Base-by-base conservation (phyloP, 75 land plant genomes). In the Larix kaempferi region DNA sequence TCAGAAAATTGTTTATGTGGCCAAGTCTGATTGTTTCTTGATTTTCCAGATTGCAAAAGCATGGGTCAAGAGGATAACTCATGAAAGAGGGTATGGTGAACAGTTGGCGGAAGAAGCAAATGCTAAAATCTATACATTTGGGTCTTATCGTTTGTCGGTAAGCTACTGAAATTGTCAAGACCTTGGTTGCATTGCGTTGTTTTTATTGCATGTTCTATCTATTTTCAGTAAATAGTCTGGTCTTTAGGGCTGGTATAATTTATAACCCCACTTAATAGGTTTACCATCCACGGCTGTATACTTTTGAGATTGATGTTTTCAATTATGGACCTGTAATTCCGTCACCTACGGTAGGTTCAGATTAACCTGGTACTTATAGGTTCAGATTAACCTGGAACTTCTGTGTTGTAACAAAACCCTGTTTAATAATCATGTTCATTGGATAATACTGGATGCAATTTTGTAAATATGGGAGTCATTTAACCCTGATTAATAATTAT, bases 121-220 rank as follows among this genome's bases (percentile, higher is more conserved):
- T 80, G 94, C 94, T 75, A 82, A 90, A 71, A 91, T 95, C 33
- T 87, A 91, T 65, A 95, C 98, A 57, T 95, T 91, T 82, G 98
- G 98, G 22, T 95, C 98, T 58, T 95, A 89, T 81, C 83, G 97
- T 1, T 81, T 95, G 35, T 96, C 97, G 78, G 98, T 95, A 85
- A 81, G 83, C 14, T n/a, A 7, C 41, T 17, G 2, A 10, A 41
- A 0, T 5, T 69, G 16, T 41, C 41, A 17, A 8, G 23, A 8
- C 25, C 4, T 41, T 69, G 4, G 29, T 27, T 21, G 11, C 41
- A 37, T 54, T 41, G 19, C 16, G 15, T 16, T 56, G 13, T 41
- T 17, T 5, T 17, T 41, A 2, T 21, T 6, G 14, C 41, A 39
- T 59, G 1, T 61, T 61, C 26, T 61, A 61, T 25, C 23, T 23